Conservation (phyloP, 805 yeast species). For the Metschnikowia koreensis region DNA sequence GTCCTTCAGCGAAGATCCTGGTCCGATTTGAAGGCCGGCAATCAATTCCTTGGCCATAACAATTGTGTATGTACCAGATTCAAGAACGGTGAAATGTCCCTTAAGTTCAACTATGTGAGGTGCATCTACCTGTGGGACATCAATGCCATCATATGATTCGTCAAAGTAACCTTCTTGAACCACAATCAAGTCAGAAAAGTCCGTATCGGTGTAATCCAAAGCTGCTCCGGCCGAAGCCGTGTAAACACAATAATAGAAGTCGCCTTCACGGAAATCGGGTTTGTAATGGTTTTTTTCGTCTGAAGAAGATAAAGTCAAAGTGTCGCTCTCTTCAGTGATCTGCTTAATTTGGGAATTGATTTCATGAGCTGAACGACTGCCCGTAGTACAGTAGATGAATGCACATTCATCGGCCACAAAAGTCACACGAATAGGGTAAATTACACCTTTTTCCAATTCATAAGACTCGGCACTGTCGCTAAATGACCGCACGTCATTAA, state of each 20-base stretch:
- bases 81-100: background rate
- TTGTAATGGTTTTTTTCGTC: background rate
- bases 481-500: background rate
- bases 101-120: background rate
- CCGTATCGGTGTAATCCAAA: background rate
- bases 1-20: background rate
- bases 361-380: background rate
- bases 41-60: background rate
- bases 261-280: background rate
- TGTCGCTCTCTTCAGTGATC: background rate
- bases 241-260: background rate
- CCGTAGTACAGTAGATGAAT: background rate
- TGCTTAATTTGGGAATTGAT: background rate
- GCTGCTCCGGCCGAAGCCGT: background rate
- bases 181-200: background rate
- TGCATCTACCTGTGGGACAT: background rate
- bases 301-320: background rate
- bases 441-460: background rate
- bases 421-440: background rate
- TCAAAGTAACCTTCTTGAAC: background rate
- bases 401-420: background rate
- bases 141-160: background rate
- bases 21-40: conserved; percentile 3
- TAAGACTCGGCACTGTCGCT: background rate
- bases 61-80: background rate